A percentile compares a stretch with the other conserved stretches of the same genome.
Evolutionary conservation across 768 basidiomycete genomes (phyloP).

Genomic region (Termitomyces sp.): DNA sequence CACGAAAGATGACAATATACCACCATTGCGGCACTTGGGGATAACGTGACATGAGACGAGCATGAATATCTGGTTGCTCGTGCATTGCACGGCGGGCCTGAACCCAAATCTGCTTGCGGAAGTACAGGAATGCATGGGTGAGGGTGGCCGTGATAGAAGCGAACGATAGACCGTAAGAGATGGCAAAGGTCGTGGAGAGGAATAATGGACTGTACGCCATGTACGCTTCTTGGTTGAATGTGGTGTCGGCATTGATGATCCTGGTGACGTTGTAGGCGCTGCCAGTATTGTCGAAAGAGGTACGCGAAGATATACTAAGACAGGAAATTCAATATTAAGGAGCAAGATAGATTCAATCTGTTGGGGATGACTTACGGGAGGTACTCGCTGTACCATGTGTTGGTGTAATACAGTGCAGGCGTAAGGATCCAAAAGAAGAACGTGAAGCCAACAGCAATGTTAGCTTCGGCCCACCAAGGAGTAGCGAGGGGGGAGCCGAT

Average conservation of each 20-base stretch:
- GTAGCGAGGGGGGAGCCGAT: conserved; percentile 68
- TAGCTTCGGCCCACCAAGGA: conserved; percentile 82
- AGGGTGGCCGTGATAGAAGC: conserved; percentile 74
- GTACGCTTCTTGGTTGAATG: conserved; percentile 53
- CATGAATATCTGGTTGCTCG: conserved; percentile 84
- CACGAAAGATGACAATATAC: conserved; percentile 64
- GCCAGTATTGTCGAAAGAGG: conserved; percentile 64
- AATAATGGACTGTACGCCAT: conserved; percentile 55
- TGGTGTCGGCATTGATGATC: conserved; percentile 48
- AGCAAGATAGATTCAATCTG: not conserved
- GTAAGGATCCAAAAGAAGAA: conserved; percentile 69
- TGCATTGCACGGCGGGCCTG: conserved; percentile 65
- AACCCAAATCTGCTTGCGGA: conserved; percentile 72
- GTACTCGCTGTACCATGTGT: conserved; percentile 52
- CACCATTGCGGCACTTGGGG: conserved; percentile 81
- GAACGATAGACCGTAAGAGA: conserved; percentile 80
- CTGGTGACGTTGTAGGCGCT: conserved; percentile 47
- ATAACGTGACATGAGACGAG: conserved; percentile 74
- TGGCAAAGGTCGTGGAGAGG: conserved; percentile 67
- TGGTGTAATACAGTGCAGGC: conserved; percentile 63
- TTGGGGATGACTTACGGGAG: conserved; percentile 38
- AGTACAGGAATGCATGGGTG: conserved; percentile 66
- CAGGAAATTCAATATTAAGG: conserved; percentile 7
- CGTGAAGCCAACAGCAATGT: conserved; percentile 55
- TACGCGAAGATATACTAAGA: conserved; percentile 49